phyloP scores from a whole-genome alignment of 2,329 filamentous ascomycete genomes.

The Paracamarosporium sp. region DNA sequence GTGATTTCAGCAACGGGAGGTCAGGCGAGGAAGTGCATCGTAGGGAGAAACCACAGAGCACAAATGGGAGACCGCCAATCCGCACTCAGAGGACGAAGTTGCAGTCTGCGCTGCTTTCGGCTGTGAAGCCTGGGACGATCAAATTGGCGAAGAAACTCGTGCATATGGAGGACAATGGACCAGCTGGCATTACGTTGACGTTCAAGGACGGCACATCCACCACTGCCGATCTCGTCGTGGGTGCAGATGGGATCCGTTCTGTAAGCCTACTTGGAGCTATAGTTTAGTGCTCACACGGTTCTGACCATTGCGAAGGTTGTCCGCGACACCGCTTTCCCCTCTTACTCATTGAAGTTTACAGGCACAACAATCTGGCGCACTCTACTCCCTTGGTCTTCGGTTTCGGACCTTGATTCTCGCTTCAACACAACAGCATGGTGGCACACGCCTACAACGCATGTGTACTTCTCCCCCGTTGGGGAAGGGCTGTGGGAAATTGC shows the following conservation, averaged over 20 bases:
- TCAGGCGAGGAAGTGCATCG: conserved; percentile 36
- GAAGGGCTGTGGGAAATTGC: conserved; percentile 51
- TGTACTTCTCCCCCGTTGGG: conserved; percentile 46
- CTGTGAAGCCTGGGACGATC: conserved; percentile 54
- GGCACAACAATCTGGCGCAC: conserved; percentile 59
- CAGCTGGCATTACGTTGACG: conserved; percentile 29
- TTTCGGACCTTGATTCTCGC: conserved; percentile 39
- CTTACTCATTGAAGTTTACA: conserved; percentile 55
- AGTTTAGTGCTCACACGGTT: too few relatives aligned
- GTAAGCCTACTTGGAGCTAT: conserved; percentile 6
- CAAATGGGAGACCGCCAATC: conserved; percentile 5
- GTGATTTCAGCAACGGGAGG: conserved; percentile 36
- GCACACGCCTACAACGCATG: conserved; percentile 52
- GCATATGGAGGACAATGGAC: conserved; percentile 46
- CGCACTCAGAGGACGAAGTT: conserved; percentile 43
- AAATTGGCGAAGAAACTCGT: conserved; percentile 55
- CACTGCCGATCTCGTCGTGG: conserved; percentile 56
- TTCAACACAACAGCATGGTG: conserved; percentile 52
- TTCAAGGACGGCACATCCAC: conserved; percentile 56
- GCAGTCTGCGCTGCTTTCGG: conserved; percentile 57
- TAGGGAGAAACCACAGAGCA: conserved; percentile 14
- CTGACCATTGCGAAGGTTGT: conserved; percentile 37
- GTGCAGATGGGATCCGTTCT: conserved; percentile 51
- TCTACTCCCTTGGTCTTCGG: conserved; percentile 43
- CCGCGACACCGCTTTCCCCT: conserved; percentile 50